These are phyloP conservation scores for Mallotus repandus DNA, from an alignment of 441 rosid genomes.

Conservation along the genomic window DNA sequence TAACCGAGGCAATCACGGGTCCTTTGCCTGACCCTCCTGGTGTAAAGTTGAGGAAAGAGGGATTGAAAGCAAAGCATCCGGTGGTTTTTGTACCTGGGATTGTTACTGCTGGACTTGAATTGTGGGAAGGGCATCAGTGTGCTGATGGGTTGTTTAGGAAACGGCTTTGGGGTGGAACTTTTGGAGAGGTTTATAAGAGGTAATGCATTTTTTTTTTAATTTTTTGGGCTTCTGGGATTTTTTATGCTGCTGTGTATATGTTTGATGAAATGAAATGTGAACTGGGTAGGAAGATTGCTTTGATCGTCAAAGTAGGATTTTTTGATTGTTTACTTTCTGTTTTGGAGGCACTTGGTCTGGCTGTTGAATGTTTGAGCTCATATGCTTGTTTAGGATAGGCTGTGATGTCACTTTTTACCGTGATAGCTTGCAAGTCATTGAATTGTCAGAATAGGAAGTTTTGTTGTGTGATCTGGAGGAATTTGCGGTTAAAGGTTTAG, in stretches of 20 bases:
- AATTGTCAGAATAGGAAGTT: not conserved
- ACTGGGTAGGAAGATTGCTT: not conserved
- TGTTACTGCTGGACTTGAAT: conserved; percentile 91
- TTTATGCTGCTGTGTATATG: not conserved
- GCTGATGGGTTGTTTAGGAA: conserved; percentile 89
- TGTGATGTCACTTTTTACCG: not conserved
- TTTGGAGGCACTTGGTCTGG: not conserved
- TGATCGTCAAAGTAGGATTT: not conserved
- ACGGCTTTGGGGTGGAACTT: conserved; percentile 95
- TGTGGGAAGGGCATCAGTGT: conserved; percentile 92
- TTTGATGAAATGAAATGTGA: conserved; percentile 4
- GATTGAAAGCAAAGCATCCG: conserved; percentile 69
- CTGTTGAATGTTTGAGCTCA: not conserved
- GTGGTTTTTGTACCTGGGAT: conserved; percentile 96
- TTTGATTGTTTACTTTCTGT: not conserved
- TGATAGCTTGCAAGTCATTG: not conserved
- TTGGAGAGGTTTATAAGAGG: conserved; percentile 91
- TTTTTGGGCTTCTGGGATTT: not conserved
- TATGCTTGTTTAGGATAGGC: not conserved
- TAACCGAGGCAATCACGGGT: conserved; percentile 87
- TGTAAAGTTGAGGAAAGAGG: conserved; percentile 74
- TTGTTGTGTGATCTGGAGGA: not conserved
- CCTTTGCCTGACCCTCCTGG: conserved; percentile 91
- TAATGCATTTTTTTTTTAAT: conserved; percentile 15
- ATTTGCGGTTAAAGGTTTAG: not conserved